These are phyloP conservation scores for Pichia scutulata DNA, from an alignment of 805 yeast species.

Conservation along the genomic window DNA sequence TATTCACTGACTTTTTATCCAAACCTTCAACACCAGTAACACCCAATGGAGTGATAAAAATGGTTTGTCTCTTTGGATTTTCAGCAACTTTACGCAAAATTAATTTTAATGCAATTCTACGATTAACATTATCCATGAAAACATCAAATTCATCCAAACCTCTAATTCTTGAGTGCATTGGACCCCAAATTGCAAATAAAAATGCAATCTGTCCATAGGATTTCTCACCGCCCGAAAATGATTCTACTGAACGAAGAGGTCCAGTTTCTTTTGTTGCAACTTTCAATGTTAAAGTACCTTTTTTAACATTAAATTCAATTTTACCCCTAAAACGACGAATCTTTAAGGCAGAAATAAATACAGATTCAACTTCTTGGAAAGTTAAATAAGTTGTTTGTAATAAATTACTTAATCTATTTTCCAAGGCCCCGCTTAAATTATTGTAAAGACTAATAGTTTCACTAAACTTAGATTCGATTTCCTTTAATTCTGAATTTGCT, in stretches of 20 bases:
- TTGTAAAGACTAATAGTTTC: slow-evolving; percentile 27
- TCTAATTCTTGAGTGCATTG: slow-evolving; percentile 79
- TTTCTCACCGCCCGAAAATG: slow-evolving; percentile 95
- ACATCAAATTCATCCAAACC: slow-evolving; percentile 97
- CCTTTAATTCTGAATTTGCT: slow-evolving; percentile 36
- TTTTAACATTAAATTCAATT: slow-evolving; percentile 52
- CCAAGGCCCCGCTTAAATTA: slow-evolving; percentile 30
- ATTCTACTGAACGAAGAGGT: slow-evolving; percentile 60
- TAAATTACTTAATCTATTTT: slow-evolving; percentile 36
- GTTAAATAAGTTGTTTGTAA: slow-evolving; percentile 33
- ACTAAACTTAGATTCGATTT: slow-evolving; percentile 34
- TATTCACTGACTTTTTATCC: slow-evolving; percentile 45
- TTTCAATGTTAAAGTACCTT: slow-evolving; percentile 43
- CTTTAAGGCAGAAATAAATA: slow-evolving; percentile 52
- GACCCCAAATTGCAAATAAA: slow-evolving; percentile 83
- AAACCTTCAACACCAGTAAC: slow-evolving; percentile 62
- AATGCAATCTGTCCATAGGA: slow-evolving; percentile 89
- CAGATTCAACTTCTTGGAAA: slow-evolving; percentile 42
- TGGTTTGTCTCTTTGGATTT: slow-evolving; percentile 69
- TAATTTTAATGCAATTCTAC: slow-evolving; percentile 69
- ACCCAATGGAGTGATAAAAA: slow-evolving; percentile 92
- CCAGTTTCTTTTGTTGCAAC: slow-evolving; percentile 57
- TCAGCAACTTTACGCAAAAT: slow-evolving; percentile 61
- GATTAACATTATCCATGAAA: slow-evolving; percentile 90
- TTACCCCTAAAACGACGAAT: slow-evolving; percentile 70